A percentile compares a stretch with the other conserved stretches of the same genome.
Evolutionary conservation across 208 protist genomes (phyloP).

Genomic region (Vickermania spadyakhi): DNA sequence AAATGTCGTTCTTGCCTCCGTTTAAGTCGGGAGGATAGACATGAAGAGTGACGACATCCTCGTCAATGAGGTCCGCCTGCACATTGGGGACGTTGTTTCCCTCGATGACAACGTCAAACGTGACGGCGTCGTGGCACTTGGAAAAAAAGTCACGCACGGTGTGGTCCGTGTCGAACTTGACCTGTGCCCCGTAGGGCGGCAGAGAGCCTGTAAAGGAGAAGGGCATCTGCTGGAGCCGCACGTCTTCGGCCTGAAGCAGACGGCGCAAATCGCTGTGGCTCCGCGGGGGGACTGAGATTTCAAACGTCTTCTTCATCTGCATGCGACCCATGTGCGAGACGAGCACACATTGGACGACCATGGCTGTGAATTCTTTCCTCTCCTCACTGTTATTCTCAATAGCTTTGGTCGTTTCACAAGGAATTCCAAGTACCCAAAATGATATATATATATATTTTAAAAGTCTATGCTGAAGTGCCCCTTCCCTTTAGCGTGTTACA

Average conservation of each 20-base stretch:
- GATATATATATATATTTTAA: no score
- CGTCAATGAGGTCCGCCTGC: slow-evolving; percentile 15
- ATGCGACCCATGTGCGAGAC: slow-evolving; percentile 30
- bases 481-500: no score
- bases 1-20: not conserved
- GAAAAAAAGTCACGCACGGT: slow-evolving; percentile 12
- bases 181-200: not conserved
- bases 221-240: slow-evolving; percentile 37
- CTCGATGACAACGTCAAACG: slow-evolving; percentile 20
- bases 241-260: slow-evolving; percentile 41
- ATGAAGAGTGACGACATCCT: slow-evolving; percentile 35
- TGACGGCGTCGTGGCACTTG: slow-evolving; percentile 6
- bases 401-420: no score
- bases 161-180: slow-evolving; percentile 9
- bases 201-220: slow-evolving; percentile 34
- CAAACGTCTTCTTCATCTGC: slow-evolving; percentile 39
- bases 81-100: not conserved
- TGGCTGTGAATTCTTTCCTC: no score
- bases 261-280: slow-evolving; percentile 19
- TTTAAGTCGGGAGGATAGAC: slow-evolving; percentile 18
- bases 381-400: slow-evolving; percentile 1
- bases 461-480: no score
- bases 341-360: slow-evolving; percentile 21
- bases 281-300: slow-evolving; percentile 8
- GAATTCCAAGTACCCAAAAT: no score